phyloP scores from a whole-genome alignment of 2,329 filamentous ascomycete genomes.

The Beauveria varroae region DNA sequence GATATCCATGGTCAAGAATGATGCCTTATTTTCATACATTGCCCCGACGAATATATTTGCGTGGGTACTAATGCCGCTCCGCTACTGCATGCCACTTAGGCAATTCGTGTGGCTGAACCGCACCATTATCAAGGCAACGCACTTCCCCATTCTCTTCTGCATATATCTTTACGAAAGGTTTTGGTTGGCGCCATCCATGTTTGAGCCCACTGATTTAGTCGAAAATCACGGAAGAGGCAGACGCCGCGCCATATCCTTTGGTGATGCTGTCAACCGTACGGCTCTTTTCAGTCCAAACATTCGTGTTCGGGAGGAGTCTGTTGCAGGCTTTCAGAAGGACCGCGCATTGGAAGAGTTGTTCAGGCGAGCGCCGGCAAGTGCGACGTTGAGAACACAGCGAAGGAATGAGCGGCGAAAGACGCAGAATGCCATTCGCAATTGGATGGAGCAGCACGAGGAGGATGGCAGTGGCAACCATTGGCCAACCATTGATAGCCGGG shows the following conservation, averaged over 20 bases:
- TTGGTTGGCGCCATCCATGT: constrained; percentile 66
- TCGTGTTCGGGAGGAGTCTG: constrained; percentile 74
- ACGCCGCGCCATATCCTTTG: constrained; percentile 46
- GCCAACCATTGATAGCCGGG: constrained; percentile 39
- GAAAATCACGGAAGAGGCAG: constrained; percentile 55
- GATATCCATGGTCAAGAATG: constrained; percentile 97
- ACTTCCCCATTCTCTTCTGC: constrained; percentile 77
- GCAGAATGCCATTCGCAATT: constrained; percentile 75
- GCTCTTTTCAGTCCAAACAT: constrained; percentile 67
- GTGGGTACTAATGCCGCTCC: constrained; percentile 77
- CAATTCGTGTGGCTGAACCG: constrained; percentile 81
- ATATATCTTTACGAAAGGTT: constrained; percentile 85
- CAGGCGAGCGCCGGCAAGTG: constrained; percentile 59
- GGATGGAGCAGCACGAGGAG: constrained; percentile 72
- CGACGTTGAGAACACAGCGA: constrained; percentile 50
- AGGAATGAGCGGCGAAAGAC: constrained; percentile 63
- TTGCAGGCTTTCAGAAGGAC: constrained; percentile 84
- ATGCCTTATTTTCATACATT: constrained; percentile 88
- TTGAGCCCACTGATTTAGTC: constrained; percentile 80
- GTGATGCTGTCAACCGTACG: constrained; percentile 45
- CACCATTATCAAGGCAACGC: constrained; percentile 84
- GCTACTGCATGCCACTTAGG: constrained; percentile 71
- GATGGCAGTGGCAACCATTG: constrained; percentile 40
- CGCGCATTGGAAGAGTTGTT: constrained; percentile 89
- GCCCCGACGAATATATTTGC: constrained; percentile 87